These are phyloP conservation scores for Linnemannia hyalina DNA, from an alignment of 192 early-diverging fungal genomes.

Conservation along the genomic window DNA sequence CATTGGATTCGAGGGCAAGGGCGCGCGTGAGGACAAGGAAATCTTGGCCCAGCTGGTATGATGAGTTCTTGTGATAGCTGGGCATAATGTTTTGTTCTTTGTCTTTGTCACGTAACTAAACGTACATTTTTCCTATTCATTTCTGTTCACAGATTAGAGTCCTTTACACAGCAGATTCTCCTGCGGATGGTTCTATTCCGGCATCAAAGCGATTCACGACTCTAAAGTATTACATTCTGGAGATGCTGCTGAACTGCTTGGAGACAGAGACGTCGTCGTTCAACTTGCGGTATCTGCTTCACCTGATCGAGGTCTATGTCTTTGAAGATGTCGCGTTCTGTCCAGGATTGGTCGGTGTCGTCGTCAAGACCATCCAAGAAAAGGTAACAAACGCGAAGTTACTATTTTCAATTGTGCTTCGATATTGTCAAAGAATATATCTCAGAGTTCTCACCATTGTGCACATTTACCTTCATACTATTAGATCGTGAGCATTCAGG, in stretches of 20 bases:
- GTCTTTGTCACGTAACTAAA: background rate
- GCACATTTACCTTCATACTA: background rate
- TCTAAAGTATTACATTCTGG: slow-evolving; percentile 77
- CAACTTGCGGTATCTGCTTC: slow-evolving; percentile 76
- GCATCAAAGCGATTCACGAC: slow-evolving; percentile 57
- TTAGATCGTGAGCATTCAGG: slow-evolving; percentile 70
- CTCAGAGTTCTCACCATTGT: no score
- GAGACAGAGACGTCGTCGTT: slow-evolving; percentile 71
- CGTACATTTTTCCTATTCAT: background rate
- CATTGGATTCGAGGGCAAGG: slow-evolving; percentile 42
- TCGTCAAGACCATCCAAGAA: slow-evolving; percentile 81
- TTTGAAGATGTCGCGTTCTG: slow-evolving; percentile 82
- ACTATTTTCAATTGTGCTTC: background rate
- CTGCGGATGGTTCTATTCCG: slow-evolving; percentile 36
- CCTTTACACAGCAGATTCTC: slow-evolving; percentile 55
- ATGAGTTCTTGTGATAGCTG: background rate
- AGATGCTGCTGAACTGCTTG: slow-evolving; percentile 75
- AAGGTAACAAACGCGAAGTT: slow-evolving; percentile 63
- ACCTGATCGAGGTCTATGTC: slow-evolving; percentile 78
- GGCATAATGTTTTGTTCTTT: background rate
- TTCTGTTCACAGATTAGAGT: slow-evolving; percentile 53
- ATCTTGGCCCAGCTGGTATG: slow-evolving; percentile 66
- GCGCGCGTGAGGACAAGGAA: slow-evolving; percentile 59
- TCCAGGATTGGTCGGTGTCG: slow-evolving; percentile 75
- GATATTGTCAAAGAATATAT: background rate